A percentile compares a stretch with the other conserved stretches of the same genome.
Evolutionary conservation across 192 early-diverging fungal genomes (phyloP).

Genomic region (Backusella tuberculispora): DNA sequence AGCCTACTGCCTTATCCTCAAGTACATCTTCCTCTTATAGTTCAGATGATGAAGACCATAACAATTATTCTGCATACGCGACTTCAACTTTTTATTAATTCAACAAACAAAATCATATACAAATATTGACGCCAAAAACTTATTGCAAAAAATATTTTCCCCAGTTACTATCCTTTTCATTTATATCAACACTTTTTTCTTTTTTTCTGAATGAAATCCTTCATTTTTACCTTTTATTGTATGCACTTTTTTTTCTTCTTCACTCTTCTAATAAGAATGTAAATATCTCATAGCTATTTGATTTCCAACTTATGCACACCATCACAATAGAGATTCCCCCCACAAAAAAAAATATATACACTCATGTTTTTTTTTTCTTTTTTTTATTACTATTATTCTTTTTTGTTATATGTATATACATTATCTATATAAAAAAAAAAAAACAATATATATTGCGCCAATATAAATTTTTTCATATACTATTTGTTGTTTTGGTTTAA

Average conservation of each 20-base stretch:
- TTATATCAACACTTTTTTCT: not conserved
- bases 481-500: not conserved
- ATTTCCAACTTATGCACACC: constrained; percentile 14
- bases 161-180: not conserved
- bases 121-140: no score
- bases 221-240: not conserved
- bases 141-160: no score
- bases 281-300: constrained; percentile 17
- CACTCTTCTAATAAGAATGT: not conserved
- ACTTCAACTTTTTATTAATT: no score
- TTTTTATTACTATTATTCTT: not conserved
- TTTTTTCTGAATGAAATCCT: not conserved
- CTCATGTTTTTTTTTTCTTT: not conserved
- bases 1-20: not conserved
- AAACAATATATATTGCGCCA: not conserved
- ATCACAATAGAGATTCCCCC: constrained; percentile 16
- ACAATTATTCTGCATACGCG: no score
- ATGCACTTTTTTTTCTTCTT: not conserved
- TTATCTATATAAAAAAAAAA: no score
- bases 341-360: constrained; percentile 11
- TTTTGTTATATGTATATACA: no score
- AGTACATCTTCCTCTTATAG: constrained; percentile 16
- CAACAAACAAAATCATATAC: no score
- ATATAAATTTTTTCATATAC: not conserved
- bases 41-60: constrained; percentile 34